Percentiles rank a stretch among this genome's conserved stretches.
Conservation (phyloP, 1,139 yeast species). For the Schizosaccharomyces versatilis region DNA sequence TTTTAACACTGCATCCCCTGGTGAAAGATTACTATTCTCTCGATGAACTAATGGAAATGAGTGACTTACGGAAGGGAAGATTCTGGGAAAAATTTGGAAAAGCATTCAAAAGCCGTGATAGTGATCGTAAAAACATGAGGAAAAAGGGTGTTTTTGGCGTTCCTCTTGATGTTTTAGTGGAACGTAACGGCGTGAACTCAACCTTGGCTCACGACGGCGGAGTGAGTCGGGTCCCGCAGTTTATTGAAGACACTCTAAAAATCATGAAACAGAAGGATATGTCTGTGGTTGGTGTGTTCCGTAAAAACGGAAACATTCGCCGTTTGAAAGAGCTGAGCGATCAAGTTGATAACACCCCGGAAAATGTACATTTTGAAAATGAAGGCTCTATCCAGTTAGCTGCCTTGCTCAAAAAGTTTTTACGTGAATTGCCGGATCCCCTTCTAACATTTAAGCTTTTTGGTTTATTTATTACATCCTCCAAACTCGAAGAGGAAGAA, state of each 20-base stretch:
- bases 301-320: slow-evolving; percentile 88
- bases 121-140: slow-evolving; percentile 20
- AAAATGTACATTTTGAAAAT: slow-evolving; percentile 45
- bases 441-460: slow-evolving; percentile 56
- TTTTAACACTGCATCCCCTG: slow-evolving; percentile 31
- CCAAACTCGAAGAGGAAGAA: slow-evolving; percentile 28
- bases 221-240: slow-evolving; percentile 50
- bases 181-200: slow-evolving; percentile 64
- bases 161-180: slow-evolving; percentile 48
- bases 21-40: slow-evolving; percentile 23
- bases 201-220: slow-evolving; percentile 69
- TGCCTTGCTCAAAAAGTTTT: slow-evolving; percentile 73
- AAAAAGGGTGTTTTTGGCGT: slow-evolving; percentile 48
- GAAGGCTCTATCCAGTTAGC: slow-evolving; percentile 88
- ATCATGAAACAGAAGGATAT: slow-evolving; percentile 63
- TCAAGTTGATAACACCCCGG: slow-evolving; percentile 53
- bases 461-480: slow-evolving; percentile 63
- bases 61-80: slow-evolving; percentile 25
- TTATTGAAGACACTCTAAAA: slow-evolving; percentile 65
- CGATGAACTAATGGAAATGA: slow-evolving; percentile 32
- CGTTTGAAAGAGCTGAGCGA: slow-evolving; percentile 54
- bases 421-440: slow-evolving; percentile 84
- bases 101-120: slow-evolving; percentile 19
- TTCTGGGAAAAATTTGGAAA: slow-evolving; percentile 60
- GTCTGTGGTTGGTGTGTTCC: slow-evolving; percentile 90